Percentiles rank a stretch among this genome's conserved stretches.
These are phyloP conservation scores for Craterostigma plantagineum DNA, from an alignment of 257 asterid species.

Conservation along the genomic window DNA sequence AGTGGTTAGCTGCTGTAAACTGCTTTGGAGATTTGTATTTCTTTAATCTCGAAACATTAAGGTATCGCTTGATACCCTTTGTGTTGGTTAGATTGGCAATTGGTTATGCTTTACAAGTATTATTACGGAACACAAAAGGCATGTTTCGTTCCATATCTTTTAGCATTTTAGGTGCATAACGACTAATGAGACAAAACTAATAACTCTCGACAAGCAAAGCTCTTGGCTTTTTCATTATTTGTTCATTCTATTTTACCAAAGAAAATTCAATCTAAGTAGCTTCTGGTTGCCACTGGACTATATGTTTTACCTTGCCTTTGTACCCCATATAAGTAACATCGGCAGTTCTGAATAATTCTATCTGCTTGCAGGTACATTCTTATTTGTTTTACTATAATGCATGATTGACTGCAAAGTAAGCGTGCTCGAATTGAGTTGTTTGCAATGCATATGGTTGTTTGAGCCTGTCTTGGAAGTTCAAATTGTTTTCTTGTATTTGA, in stretches of 20 bases:
- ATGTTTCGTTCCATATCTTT: background rate
- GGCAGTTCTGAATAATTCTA: no score
- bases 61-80: constrained; percentile 16
- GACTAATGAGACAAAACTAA: background rate
- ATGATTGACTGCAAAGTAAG: no score
- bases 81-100: background rate
- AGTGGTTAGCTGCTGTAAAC: constrained; percentile 65
- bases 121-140: no score
- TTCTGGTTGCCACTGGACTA: no score
- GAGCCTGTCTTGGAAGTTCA: background rate
- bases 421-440: background rate
- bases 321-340: no score
- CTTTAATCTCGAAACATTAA: constrained; percentile 47
- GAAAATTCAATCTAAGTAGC: no score
- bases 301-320: no score
- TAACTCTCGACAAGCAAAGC: no score
- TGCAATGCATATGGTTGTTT: background rate
- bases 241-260: no score
- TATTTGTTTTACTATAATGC: no score
- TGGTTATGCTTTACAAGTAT: background rate
- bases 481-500: background rate
- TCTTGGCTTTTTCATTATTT: no score
- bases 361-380: no score
- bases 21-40: constrained; percentile 64
- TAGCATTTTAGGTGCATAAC: background rate